phyloP scores from a whole-genome alignment of 805 yeast species.

The Zygoascus biomembranicola region DNA sequence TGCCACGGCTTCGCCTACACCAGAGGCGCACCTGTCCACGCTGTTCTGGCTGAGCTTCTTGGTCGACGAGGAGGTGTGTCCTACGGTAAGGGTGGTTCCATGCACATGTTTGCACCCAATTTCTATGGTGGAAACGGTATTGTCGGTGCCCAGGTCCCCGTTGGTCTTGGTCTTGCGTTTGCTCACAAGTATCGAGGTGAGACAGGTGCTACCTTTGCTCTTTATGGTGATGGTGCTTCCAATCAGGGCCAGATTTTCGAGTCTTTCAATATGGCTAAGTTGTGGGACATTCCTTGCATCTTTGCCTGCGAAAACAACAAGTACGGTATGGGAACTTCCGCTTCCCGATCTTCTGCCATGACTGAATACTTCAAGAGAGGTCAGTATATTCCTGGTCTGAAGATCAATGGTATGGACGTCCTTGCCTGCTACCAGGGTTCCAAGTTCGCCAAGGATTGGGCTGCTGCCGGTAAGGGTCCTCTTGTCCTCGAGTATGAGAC shows the following conservation, averaged over 20 bases:
- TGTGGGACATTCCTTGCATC: conserved; percentile 92
- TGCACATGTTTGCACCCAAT: conserved; percentile 95
- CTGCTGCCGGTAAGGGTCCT: conserved; percentile 90
- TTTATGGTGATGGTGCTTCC: conserved; percentile 99
- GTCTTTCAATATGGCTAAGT: conserved; percentile 97
- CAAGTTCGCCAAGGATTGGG: conserved; percentile 95
- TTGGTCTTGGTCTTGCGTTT: conserved; percentile 97
- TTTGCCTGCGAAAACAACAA: conserved; percentile 98
- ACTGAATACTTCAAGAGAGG: conserved; percentile 98
- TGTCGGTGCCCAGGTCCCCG: conserved; percentile 98
- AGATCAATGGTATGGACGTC: conserved; percentile 98
- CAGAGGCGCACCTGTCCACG: conserved; percentile 90
- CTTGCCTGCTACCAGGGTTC: conserved; percentile 93
- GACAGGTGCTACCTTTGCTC: conserved; percentile 66
- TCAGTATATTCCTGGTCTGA: conserved; percentile 97
- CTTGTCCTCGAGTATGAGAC: conserved; percentile 94
- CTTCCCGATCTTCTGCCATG: conserved; percentile 92
- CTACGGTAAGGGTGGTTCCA: conserved; percentile 98
- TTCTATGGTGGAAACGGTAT: conserved; percentile 99
- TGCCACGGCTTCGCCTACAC: conserved; percentile 97
- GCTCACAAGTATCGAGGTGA: conserved; percentile 86
- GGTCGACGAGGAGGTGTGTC: conserved; percentile 95
- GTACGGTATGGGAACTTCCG: conserved; percentile 99
- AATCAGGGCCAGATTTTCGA: conserved; percentile 99
- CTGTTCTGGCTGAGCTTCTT: conserved; percentile 90